Conservation (phyloP, 2,329 filamentous ascomycete species). For the Neoascochyta sp. region DNA sequence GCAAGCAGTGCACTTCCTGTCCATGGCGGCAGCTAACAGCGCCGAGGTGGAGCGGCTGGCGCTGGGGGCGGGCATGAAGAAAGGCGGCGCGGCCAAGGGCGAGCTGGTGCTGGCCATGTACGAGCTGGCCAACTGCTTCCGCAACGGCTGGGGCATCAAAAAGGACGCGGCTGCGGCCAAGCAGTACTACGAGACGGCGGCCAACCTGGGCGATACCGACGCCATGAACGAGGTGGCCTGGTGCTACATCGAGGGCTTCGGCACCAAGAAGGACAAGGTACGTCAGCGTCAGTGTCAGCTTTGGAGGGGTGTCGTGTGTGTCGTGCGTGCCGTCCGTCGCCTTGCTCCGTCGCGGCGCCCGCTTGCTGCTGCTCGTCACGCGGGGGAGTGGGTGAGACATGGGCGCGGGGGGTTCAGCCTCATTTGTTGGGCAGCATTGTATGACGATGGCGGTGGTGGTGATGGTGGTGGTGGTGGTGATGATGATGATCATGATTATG, state of each 20-base stretch:
- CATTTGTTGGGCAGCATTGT: conserved; percentile 42
- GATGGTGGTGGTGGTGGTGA: no score
- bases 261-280: conserved; percentile 98
- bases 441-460: no score
- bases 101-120: conserved; percentile 96
- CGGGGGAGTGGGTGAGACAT: conserved; percentile 26
- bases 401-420: conserved; percentile 26
- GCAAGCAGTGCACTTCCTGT: conserved; percentile 77
- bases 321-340: no score
- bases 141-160: conserved; percentile 87
- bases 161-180: conserved; percentile 81
- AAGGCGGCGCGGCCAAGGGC: conserved; percentile 90
- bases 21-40: conserved; percentile 83
- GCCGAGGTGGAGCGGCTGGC: conserved; percentile 83
- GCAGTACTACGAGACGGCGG: conserved; percentile 95
- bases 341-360: no score
- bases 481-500: no score
- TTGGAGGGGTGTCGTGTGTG: no score
- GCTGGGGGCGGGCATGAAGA: conserved; percentile 80
- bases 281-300: conserved; percentile 39
- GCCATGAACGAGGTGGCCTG: conserved; percentile 96
- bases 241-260: conserved; percentile 97
- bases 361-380: no score
- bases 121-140: conserved; percentile 87
- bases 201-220: conserved; percentile 92